phyloP scores from a whole-genome alignment of 495 filamentous ascomycete species.

The Acidomyces sp. region DNA sequence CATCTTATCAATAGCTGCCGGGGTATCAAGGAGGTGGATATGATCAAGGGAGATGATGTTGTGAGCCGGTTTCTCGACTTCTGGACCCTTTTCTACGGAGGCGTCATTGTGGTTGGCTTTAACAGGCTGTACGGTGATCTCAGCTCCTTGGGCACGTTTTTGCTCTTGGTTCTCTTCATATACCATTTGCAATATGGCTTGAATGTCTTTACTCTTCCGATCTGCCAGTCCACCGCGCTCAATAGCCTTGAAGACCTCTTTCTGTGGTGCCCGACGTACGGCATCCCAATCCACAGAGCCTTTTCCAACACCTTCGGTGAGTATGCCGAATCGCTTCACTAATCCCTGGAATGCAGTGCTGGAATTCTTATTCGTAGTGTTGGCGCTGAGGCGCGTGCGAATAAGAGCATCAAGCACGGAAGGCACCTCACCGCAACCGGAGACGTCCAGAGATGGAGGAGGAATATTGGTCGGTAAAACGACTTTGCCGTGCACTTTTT shows the following conservation, averaged over 20 bases:
- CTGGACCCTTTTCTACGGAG: conserved; percentile 35
- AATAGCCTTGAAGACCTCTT: conserved; percentile 60
- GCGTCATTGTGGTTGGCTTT: conserved; percentile 28
- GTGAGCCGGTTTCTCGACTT: conserved; percentile 41
- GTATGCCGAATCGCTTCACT: conserved; percentile 52
- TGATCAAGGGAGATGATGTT: conserved; percentile 63
- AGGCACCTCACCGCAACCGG: conserved; percentile 89
- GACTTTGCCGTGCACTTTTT: conserved; percentile 51
- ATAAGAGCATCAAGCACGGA: conserved; percentile 81
- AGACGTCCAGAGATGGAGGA: conserved; percentile 59
- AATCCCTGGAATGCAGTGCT: conserved; percentile 59
- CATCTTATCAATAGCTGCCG: conserved; percentile 61
- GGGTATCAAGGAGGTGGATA: conserved; percentile 50
- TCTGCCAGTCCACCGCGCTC: conserved; percentile 56
- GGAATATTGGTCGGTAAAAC: conserved; percentile 55
- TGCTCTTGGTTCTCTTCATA: conserved; percentile 51
- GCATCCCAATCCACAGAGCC: conserved; percentile 82
- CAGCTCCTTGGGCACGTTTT: conserved; percentile 25
- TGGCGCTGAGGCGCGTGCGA: conserved; percentile 65
- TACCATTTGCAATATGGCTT: conserved; percentile 67
- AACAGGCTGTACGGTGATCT: conserved; percentile 19
- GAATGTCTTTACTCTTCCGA: conserved; percentile 65
- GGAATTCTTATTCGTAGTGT: conserved; percentile 54
- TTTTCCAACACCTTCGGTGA: conserved; percentile 47
- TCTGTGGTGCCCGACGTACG: conserved; percentile 48